A percentile compares a stretch with the other conserved stretches of the same genome.
These are phyloP conservation scores for Solanum verrucosum DNA, from an alignment of 257 asterid genomes.

Conservation along the genomic window DNA sequence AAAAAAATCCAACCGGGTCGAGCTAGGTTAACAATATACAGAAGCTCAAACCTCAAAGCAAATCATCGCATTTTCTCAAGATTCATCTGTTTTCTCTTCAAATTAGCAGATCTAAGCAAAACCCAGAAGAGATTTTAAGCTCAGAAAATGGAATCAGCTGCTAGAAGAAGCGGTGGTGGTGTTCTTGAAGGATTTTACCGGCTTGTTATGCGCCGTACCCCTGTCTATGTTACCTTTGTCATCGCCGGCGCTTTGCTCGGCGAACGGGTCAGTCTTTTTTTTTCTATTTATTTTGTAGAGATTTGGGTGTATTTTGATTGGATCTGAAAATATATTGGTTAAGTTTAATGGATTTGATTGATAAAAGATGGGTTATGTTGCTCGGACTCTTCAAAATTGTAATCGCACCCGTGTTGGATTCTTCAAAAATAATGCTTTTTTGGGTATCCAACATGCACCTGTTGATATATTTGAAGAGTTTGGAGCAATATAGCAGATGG, in stretches of 20 bases:
- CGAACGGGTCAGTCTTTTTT: slow-evolving; percentile 9
- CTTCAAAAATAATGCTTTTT: background rate
- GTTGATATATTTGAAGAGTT: background rate
- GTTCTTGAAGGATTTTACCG: slow-evolving; percentile 68
- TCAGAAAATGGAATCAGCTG: slow-evolving; percentile 13
- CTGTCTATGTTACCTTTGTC: slow-evolving; percentile 42
- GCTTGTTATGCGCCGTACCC: slow-evolving; percentile 74
- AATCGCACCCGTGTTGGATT: background rate
- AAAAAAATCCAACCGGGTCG: background rate
- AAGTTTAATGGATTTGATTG: background rate
- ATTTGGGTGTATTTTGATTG: background rate
- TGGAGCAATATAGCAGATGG: background rate
- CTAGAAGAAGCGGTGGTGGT: slow-evolving; percentile 49
- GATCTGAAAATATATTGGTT: background rate
- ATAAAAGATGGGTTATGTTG: background rate
- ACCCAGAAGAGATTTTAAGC: background rate
- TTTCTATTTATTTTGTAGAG: background rate
- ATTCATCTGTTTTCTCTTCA: background rate
- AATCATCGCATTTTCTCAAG: background rate
- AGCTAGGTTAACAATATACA: background rate
- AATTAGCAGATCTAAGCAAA: background rate
- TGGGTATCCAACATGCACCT: background rate
- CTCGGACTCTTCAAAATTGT: background rate
- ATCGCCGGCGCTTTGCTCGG: slow-evolving; percentile 5
- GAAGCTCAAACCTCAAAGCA: background rate